Base-by-base conservation (phyloP, 176 grass and related monocot genomes). In the Lolium rigidum region DNA sequence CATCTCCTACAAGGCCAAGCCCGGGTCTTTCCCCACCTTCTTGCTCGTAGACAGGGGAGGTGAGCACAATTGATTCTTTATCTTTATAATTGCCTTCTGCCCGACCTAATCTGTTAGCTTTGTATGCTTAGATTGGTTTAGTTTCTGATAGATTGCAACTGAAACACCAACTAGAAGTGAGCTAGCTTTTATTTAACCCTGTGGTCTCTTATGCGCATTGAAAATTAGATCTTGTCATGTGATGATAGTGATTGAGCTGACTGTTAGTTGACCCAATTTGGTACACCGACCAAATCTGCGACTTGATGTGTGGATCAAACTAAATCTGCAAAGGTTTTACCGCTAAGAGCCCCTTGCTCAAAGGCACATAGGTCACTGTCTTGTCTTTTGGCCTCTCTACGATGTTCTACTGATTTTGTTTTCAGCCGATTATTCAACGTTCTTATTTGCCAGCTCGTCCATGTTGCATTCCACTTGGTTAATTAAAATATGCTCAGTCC, bases 41-140 rank as follows among this genome's bases (percentile, higher is more conserved):
- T 47, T 97, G 46, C 91, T 97, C 50, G 95, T 97, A 52, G 95
- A 97, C 28, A 89, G 95, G 84, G 95, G 95, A 84, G 95, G 95
- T 97, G 54, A 93, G 89, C 69, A 51, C 0, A 76, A 35, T 41
- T 67, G 31, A n/a, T 51, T n/a, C n/a, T n/a, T n/a, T n/a, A n/a
- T n/a, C n/a, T n/a, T n/a, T n/a, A n/a, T n/a, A n/a, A n/a, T n/a
- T n/a, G n/a, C 10, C 18, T 28, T 56, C 18, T 56, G 6, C 1
- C 6, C 52, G 52, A 56, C 18, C 52, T 56, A 4, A 18, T 56
- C 52, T 5, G 16, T 18, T 18, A 56, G 16, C 52, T 2, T 56
- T 52, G 14, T 50, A 50, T 56, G 5, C 14, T 16, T 17, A 21
- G 47, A 49, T 52, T 85, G 12, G 11, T 51, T 76, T 2, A 9